A percentile compares a stretch with the other conserved stretches of the same genome.
phyloP scores from a whole-genome alignment of 1,139 yeast genomes.

The Sugiyamaella japonica region DNA sequence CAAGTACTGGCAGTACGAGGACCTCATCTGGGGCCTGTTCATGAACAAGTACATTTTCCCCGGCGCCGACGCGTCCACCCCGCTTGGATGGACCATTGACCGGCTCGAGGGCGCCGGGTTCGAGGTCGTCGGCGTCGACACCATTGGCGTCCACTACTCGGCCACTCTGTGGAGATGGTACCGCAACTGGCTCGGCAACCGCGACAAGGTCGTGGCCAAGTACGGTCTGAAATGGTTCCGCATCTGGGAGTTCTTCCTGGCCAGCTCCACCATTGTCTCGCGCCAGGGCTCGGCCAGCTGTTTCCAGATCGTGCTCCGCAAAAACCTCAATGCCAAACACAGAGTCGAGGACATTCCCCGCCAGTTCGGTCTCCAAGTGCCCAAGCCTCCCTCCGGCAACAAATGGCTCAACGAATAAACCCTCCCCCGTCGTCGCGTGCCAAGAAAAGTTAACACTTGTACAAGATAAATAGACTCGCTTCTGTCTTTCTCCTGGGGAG shows the following conservation, averaged over 20 bases:
- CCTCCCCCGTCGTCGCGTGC: neutral
- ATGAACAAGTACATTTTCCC: slow-evolving; percentile 98
- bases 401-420: slow-evolving; percentile 36
- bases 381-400: slow-evolving; percentile 53
- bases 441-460: neutral
- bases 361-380: slow-evolving; percentile 75
- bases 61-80: slow-evolving; percentile 96
- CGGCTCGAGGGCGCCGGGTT: slow-evolving; percentile 82
- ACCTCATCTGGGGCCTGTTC: slow-evolving; percentile 89
- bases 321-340: slow-evolving; percentile 82
- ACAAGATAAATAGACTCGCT: too few species aligned
- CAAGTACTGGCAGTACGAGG: slow-evolving; percentile 94
- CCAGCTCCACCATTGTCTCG: slow-evolving; percentile 75
- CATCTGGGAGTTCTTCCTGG: slow-evolving; percentile 90
- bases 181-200: slow-evolving; percentile 89
- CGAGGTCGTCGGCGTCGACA: slow-evolving; percentile 81
- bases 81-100: slow-evolving; percentile 77
- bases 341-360: slow-evolving; percentile 77
- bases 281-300: slow-evolving; percentile 95
- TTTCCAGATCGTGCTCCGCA: slow-evolving; percentile 87
- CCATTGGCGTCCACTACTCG: slow-evolving; percentile 90
- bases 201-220: slow-evolving; percentile 71
- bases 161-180: slow-evolving; percentile 95
- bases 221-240: slow-evolving; percentile 91
- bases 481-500: too few species aligned